These are phyloP conservation scores for Kickxella alabastrina DNA, from an alignment of 192 early-diverging fungal genomes.

Conservation along the genomic window DNA sequence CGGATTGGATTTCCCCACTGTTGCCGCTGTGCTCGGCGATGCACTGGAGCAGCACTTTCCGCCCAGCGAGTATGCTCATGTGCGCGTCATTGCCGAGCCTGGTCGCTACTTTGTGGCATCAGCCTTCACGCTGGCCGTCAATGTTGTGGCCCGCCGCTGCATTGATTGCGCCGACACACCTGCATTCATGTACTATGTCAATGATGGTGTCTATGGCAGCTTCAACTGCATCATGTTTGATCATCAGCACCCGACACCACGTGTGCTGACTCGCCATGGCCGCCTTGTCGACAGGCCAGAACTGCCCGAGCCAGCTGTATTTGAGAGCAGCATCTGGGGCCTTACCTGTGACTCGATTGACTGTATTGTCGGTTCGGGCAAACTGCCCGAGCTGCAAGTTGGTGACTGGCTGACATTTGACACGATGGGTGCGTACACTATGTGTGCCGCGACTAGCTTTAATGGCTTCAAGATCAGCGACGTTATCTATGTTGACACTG, in stretches of 20 bases:
- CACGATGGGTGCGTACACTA: constrained; percentile 97
- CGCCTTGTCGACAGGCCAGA: constrained; percentile 27
- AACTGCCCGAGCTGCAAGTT: constrained; percentile 78
- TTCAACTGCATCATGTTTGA: constrained; percentile 99
- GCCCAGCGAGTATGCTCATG: constrained; percentile 35
- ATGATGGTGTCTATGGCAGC: constrained; percentile 96
- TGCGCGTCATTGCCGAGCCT: constrained; percentile 97
- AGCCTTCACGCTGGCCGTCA: constrained; percentile 91
- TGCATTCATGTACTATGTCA: constrained; percentile 85
- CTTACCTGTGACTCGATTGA: constrained; percentile 99
- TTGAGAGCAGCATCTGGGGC: constrained; percentile 82
- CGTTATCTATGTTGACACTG: constrained; percentile 84
- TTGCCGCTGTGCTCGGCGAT: constrained; percentile 71
- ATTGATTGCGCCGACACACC: constrained; percentile 50
- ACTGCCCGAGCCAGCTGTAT: background rate
- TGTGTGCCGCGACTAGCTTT: constrained; percentile 81
- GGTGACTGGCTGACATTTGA: constrained; percentile 97
- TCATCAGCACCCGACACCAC: constrained; percentile 73
- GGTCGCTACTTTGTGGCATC: constrained; percentile 94
- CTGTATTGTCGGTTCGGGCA: constrained; percentile 66
- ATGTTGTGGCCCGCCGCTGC: constrained; percentile 87
- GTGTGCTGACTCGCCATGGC: constrained; percentile 59
- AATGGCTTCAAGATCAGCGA: constrained; percentile 84
- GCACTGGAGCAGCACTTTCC: constrained; percentile 81
- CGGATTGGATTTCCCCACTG: constrained; percentile 80